These are phyloP conservation scores for Trypanosoma congolense DNA, from an alignment of 208 protist genomes.

Conservation along the genomic window DNA sequence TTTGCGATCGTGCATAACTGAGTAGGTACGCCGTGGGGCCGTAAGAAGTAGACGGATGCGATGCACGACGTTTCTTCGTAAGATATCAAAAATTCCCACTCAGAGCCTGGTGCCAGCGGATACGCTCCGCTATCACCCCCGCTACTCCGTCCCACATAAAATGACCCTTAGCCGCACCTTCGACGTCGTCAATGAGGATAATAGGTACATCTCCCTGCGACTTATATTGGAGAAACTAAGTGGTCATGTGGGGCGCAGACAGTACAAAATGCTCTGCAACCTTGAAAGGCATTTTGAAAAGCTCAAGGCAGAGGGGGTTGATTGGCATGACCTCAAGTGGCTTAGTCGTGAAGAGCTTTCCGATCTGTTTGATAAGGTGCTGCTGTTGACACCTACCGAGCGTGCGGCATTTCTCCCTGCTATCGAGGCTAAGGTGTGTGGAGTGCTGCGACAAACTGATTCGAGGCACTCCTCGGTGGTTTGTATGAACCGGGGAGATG, in stretches of 20 bases:
- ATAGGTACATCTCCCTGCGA: constrained; percentile 74
- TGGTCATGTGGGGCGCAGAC: constrained; percentile 66
- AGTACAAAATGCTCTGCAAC: constrained; percentile 82
- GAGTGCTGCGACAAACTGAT: constrained; percentile 61
- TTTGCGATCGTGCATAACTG: too few species aligned
- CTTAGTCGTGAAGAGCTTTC: constrained; percentile 52
- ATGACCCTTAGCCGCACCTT: constrained; percentile 65
- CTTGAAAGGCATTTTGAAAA: constrained; percentile 32
- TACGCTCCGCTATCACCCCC: constrained; percentile 46
- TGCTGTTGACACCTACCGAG: constrained; percentile 47
- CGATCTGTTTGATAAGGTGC: constrained; percentile 40
- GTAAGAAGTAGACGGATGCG: too few species aligned
- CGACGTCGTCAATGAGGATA: constrained; percentile 68
- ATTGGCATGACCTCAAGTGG: constrained; percentile 88
- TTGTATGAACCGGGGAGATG: constrained; percentile 59
- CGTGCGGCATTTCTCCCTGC: constrained; percentile 55
- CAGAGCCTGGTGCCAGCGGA: constrained; percentile 33
- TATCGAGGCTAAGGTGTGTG: constrained; percentile 73
- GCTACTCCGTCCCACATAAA: constrained; percentile 52
- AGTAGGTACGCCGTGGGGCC: too few species aligned
- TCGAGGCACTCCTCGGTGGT: constrained; percentile 65
- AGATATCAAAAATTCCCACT: constrained; percentile 47
- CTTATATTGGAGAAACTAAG: constrained; percentile 69
- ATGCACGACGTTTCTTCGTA: constrained; percentile 4
- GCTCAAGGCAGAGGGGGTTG: constrained; percentile 61